Base-by-base conservation (phyloP, 768 basidiomycete species). In the Austroboletus eburneus region DNA sequence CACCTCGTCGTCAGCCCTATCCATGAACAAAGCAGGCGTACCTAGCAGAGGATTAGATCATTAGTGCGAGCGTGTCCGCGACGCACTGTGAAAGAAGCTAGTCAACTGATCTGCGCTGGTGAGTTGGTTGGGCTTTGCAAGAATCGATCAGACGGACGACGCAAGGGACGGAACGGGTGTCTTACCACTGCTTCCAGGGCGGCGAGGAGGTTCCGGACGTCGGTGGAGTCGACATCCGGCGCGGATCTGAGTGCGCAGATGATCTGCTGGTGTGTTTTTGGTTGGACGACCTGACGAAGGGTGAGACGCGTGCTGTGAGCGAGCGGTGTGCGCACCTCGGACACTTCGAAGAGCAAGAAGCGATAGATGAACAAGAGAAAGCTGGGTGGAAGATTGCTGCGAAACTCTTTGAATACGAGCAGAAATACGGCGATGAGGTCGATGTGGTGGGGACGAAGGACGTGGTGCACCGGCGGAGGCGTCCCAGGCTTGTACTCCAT, bases 391-490 rank as follows among this genome's bases (percentile, higher is more conserved):
- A 87, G 72, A 21, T 72, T 72, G 45, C 72, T 74, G 35, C 74
- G 66, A 47, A 72, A 72, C 52, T 85, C 81, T 59, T 79, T 83
- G 63, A 82, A 86, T 4, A 77, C 68, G 12, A 84, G 68, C 48
- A 81, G 69, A 29, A 90, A 69, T 21, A 88, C 69, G 27, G 77
- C 76, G 25, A 91, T 70, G 14, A 91, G 69, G 40, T 76, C 76
- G 42, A 91, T 70, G 60, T 92, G 90, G 56, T 91, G 89, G 1
- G 89, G 87, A 45, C 81, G 74, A 23, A 91, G 72, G 46, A 80
- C 72, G 64, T 87, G 83, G 42, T 80, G 77, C 7, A 77, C 75
- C 1, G 83, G 81, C 8, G 83, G 80, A 44, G 78, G 79, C 18
- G 73, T 70, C 27, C 78, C 76, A 4, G 54, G 57, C 43, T 39